phyloP scores from a whole-genome alignment of 331 rosid species.

The Dryas integrifolia region DNA sequence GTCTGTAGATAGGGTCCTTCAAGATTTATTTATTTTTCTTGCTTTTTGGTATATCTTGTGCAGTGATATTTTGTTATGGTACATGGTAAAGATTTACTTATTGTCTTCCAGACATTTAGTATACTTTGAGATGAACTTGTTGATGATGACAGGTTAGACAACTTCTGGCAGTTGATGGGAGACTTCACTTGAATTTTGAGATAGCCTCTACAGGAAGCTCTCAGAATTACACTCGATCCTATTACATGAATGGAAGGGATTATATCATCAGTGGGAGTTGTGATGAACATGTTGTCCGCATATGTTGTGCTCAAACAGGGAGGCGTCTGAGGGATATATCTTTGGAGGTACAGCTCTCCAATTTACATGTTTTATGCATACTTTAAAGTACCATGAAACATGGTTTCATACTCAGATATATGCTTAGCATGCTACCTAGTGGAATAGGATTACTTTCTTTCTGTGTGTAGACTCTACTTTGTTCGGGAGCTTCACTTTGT shows the following conservation, averaged over 20 bases:
- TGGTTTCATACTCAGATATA: not conserved
- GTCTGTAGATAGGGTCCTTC: not conserved
- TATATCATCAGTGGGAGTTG: conserved; percentile 80
- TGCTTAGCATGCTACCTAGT: not conserved
- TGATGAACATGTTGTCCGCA: conserved; percentile 73
- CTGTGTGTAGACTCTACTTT: not conserved
- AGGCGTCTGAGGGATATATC: conserved; percentile 71
- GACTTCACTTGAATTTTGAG: conserved; percentile 66
- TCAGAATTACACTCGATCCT: conserved; percentile 75
- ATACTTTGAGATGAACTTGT: conserved; percentile 23
- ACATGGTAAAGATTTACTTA: not conserved
- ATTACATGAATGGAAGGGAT: conserved; percentile 84
- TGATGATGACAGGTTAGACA: conserved; percentile 61
- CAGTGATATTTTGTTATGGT: not conserved
- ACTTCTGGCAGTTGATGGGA: conserved; percentile 73
- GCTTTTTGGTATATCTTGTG: conserved; percentile 2
- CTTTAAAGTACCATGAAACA: not conserved
- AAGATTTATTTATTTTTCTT: not conserved
- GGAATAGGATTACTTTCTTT: not conserved
- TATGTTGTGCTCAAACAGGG: conserved; percentile 84
- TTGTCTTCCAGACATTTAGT: not conserved
- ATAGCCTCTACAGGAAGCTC: conserved; percentile 68
- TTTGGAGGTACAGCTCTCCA: conserved; percentile 53
- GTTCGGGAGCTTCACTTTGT: conserved; percentile 4
- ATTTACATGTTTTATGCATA: conserved; percentile 7